Evolutionary conservation across 225 moss, liverwort and hornwort genomes (phyloP).

Genomic region (Ulota crispa): DNA sequence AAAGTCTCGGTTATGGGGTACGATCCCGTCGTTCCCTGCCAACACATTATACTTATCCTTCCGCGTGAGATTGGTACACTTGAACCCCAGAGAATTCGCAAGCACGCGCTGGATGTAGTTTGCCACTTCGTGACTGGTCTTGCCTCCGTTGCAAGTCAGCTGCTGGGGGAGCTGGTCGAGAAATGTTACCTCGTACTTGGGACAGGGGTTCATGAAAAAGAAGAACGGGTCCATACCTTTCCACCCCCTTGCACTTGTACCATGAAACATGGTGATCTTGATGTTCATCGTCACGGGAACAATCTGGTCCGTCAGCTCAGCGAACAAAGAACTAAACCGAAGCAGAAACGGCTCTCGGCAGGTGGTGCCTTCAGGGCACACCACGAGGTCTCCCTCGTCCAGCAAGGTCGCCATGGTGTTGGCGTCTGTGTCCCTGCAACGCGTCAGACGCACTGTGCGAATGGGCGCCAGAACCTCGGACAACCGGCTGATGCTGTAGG

Average conservation of each 20-base stretch:
- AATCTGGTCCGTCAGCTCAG: constrained; percentile 77
- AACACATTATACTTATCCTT: constrained; percentile 84
- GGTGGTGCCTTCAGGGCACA: constrained; percentile 92
- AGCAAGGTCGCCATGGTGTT: constrained; percentile 60
- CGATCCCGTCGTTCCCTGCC: constrained; percentile 78
- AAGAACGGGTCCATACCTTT: constrained; percentile 85
- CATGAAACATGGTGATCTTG: constrained; percentile 79
- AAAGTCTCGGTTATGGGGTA: constrained; percentile 41
- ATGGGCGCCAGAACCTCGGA: constrained; percentile 76
- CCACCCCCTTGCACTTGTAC: constrained; percentile 85
- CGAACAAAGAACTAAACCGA: constrained; percentile 78
- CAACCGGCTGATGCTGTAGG: constrained; percentile 71
- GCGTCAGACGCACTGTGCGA: constrained; percentile 65
- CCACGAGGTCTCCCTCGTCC: constrained; percentile 75
- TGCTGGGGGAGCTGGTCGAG: constrained; percentile 72
- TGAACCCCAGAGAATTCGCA: constrained; percentile 72
- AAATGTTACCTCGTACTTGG: constrained; percentile 75
- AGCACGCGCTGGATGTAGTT: constrained; percentile 77
- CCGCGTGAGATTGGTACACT: constrained; percentile 74
- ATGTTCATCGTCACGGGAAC: constrained; percentile 86
- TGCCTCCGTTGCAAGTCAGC: constrained; percentile 73
- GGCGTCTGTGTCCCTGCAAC: constrained; percentile 55
- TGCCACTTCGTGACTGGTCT: constrained; percentile 84
- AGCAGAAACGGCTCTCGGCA: constrained; percentile 86
- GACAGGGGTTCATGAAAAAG: constrained; percentile 90